Evolutionary conservation across 1,139 yeast species (phyloP).

Genomic region (Arxiozyma bovina): DNA sequence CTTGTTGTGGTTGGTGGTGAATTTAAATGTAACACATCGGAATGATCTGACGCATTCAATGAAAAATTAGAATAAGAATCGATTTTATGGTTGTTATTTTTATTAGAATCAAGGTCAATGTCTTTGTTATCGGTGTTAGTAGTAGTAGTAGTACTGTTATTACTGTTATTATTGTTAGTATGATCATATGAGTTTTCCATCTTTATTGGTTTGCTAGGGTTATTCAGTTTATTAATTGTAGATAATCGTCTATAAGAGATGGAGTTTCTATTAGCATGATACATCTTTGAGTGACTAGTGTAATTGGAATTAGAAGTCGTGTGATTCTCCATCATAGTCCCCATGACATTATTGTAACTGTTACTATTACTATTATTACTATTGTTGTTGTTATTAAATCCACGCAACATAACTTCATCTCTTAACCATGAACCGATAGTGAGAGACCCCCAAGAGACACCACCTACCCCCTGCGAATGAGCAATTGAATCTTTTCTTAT

Average conservation of each 20-base stretch:
- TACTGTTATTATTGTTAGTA: no score
- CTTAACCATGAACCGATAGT: slow-evolving; percentile 93
- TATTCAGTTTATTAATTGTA: slow-evolving; percentile 7
- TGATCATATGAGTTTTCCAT: not conserved
- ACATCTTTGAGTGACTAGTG: not conserved
- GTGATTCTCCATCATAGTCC: not conserved
- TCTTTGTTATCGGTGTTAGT: no score
- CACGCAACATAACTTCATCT: slow-evolving; percentile 63
- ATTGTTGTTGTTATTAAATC: not conserved
- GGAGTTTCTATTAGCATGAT: slow-evolving; percentile 4
- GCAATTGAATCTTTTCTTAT: slow-evolving; percentile 70
- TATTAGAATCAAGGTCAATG: no score
- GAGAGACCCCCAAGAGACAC: slow-evolving; percentile 95
- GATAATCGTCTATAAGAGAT: slow-evolving; percentile 11
- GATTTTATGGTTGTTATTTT: not conserved
- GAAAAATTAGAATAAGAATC: not conserved
- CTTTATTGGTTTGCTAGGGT: not conserved
- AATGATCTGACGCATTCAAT: not conserved
- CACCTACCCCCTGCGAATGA: slow-evolving; percentile 96
- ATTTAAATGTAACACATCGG: not conserved
- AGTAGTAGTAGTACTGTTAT: no score
- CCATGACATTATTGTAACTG: not conserved
- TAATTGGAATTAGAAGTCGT: not conserved
- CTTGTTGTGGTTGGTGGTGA: slow-evolving; percentile 24
- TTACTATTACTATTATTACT: slow-evolving; percentile 5